Conservation (phyloP, 345 rosid species). For the Melaleuca alternifolia region DNA sequence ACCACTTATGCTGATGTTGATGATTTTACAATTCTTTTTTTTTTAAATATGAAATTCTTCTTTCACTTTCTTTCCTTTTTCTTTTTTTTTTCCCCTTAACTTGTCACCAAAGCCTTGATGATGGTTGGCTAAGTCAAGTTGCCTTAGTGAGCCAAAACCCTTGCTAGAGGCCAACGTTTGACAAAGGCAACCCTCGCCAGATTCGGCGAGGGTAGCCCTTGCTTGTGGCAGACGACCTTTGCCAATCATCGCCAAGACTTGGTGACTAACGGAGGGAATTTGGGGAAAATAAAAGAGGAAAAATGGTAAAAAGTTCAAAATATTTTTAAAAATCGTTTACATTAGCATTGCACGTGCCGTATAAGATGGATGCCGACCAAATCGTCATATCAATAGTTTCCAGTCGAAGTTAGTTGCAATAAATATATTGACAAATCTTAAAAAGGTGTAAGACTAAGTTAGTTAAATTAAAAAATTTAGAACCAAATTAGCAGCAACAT, state of each 20-base stretch:
- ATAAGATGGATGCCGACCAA: too few relatives aligned
- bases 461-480: too few relatives aligned
- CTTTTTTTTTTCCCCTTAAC: background rate
- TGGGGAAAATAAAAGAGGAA: background rate
- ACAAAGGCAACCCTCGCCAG: background rate
- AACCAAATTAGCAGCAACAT: too few relatives aligned
- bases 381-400: too few relatives aligned
- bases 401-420: too few relatives aligned
- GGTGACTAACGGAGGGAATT: too few relatives aligned
- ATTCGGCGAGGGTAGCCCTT: fast-evolving
- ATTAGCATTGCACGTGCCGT: background rate
- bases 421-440: too few relatives aligned
- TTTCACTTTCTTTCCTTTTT: too few relatives aligned
- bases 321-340: fast-evolving
- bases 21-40: background rate
- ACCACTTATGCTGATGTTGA: fast-evolving
- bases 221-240: fast-evolving
- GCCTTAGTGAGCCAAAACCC: background rate
- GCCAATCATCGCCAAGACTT: fast-evolving
- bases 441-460: too few relatives aligned
- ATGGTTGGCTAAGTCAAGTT: background rate
- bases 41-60: fast-evolving
- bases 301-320: background rate
- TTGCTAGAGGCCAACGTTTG: fast-evolving
- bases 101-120: background rate